Conservation (phyloP, 164 flowering plant species). For the Aristolochia californica region DNA sequence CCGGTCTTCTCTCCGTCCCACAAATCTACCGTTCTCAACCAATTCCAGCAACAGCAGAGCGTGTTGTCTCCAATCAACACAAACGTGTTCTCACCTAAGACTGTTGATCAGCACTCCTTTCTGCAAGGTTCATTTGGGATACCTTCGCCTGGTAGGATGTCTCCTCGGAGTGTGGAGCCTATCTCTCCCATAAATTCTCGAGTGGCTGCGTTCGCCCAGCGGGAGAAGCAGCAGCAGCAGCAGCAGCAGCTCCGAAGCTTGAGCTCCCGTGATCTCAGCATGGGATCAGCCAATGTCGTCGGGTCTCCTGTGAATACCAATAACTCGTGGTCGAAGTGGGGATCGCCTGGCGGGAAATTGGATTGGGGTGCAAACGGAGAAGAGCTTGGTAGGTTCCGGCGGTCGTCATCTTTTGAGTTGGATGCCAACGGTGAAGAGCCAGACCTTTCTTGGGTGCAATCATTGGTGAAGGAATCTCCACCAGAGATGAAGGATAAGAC, state of each 20-base stretch:
- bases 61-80: slow-evolving; percentile 77
- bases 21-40: slow-evolving; percentile 63
- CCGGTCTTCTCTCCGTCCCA: slow-evolving; percentile 67
- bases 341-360: slow-evolving; percentile 47
- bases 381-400: slow-evolving; percentile 43
- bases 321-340: slow-evolving; percentile 55
- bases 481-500: slow-evolving; percentile 56
- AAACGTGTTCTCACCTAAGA: slow-evolving; percentile 50
- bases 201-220: slow-evolving; percentile 48
- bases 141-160: slow-evolving; percentile 69
- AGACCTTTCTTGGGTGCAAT: slow-evolving; percentile 92
- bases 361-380: slow-evolving; percentile 64
- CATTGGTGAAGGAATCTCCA: slow-evolving; percentile 83
- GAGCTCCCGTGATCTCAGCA: slow-evolving; percentile 72
- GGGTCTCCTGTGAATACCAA: slow-evolving; percentile 40
- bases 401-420: slow-evolving; percentile 69
- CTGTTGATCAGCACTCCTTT: slow-evolving; percentile 44
- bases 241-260: slow-evolving; percentile 72
- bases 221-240: slow-evolving; percentile 63
- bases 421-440: slow-evolving; percentile 68
- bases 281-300: slow-evolving; percentile 24
- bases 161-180: slow-evolving; percentile 71
- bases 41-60: slow-evolving; percentile 65
- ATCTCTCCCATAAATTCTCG: slow-evolving; percentile 69
- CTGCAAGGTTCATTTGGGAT: slow-evolving; percentile 60